phyloP scores from a whole-genome alignment of 1,139 yeast species.

The Saccharomyces hybrid region DNA sequence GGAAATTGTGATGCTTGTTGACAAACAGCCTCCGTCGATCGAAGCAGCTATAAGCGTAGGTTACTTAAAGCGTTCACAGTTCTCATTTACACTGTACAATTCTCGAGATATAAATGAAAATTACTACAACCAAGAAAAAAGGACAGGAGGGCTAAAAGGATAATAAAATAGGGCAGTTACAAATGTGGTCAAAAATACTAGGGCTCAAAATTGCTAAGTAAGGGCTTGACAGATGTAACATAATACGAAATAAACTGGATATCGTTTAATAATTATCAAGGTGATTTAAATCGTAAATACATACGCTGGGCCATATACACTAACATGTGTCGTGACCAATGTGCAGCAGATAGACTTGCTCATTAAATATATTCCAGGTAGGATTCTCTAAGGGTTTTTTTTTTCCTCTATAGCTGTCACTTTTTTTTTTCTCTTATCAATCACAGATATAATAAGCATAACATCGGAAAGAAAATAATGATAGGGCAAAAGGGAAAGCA shows the following conservation, averaged over 20 bases:
- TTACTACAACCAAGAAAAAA: background rate
- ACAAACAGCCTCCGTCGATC: background rate
- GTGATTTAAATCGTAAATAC: background rate
- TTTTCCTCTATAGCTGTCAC: background rate
- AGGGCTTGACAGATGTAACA: background rate
- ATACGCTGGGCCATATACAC: background rate
- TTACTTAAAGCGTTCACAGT: background rate
- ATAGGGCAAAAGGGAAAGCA: background rate
- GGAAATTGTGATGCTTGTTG: background rate
- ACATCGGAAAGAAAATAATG: background rate
- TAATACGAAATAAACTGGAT: background rate
- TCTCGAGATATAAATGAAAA: background rate
- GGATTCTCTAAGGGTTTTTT: too few species aligned
- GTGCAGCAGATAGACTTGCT: background rate
- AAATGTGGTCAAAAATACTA: too few species aligned
- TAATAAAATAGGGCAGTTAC: background rate
- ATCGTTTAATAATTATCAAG: background rate
- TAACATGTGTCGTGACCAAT: background rate
- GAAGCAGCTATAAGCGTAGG: background rate
- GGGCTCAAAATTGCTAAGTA: background rate
- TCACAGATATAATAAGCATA: background rate
- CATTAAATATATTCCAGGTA: background rate
- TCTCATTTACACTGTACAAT: background rate
- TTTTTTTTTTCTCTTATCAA: background rate
- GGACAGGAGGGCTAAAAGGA: background rate